Percentiles rank a stretch among this genome's conserved stretches.
phyloP scores from a whole-genome alignment of 139 green algal species.

The Raphidocelis subcapitata region DNA sequence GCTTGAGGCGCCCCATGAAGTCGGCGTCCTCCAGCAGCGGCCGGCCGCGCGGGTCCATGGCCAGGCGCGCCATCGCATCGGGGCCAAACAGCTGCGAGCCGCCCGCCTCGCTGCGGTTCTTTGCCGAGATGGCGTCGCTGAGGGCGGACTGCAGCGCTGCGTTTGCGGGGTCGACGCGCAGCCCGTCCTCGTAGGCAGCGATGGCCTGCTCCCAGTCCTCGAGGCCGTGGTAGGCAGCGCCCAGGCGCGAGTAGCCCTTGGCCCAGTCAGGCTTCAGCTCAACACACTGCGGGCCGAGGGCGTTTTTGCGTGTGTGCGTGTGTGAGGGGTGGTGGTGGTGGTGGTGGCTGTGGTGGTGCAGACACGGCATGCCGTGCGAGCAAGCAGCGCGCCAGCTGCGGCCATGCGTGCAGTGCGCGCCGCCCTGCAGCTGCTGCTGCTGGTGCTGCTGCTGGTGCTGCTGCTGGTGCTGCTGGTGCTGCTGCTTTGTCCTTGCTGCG shows the following conservation, averaged over 20 bases:
- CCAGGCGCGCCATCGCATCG: slow-evolving; percentile 80
- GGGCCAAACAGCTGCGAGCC: slow-evolving; percentile 40
- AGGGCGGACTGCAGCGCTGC: slow-evolving; percentile 63
- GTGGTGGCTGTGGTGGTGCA: not conserved
- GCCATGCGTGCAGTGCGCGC: not conserved
- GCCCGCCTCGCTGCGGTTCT: slow-evolving; percentile 16
- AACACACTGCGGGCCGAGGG: slow-evolving; percentile 60
- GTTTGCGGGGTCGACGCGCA: slow-evolving; percentile 80
- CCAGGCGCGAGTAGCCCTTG: slow-evolving; percentile 94
- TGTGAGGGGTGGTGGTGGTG: not conserved
- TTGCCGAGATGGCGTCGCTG: slow-evolving; percentile 52
- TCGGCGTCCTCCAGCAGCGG: slow-evolving; percentile 81
- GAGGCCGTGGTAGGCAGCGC: slow-evolving; percentile 80
- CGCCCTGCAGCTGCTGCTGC: not conserved
- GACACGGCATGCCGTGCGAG: not conserved
- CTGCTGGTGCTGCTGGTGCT: not conserved
- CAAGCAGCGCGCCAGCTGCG: not conserved
- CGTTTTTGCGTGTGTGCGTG: not conserved
- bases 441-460: not conserved
- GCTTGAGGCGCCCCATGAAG: slow-evolving; percentile 87
- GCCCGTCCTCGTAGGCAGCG: slow-evolving; percentile 74
- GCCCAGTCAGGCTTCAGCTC: slow-evolving; percentile 88
- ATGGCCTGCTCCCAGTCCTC: slow-evolving; percentile 70
- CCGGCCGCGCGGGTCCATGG: slow-evolving; percentile 79
- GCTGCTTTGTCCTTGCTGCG: not conserved